These are phyloP conservation scores for Thelephora ganbajun DNA, from an alignment of 768 basidiomycete genomes.

Conservation along the genomic window DNA sequence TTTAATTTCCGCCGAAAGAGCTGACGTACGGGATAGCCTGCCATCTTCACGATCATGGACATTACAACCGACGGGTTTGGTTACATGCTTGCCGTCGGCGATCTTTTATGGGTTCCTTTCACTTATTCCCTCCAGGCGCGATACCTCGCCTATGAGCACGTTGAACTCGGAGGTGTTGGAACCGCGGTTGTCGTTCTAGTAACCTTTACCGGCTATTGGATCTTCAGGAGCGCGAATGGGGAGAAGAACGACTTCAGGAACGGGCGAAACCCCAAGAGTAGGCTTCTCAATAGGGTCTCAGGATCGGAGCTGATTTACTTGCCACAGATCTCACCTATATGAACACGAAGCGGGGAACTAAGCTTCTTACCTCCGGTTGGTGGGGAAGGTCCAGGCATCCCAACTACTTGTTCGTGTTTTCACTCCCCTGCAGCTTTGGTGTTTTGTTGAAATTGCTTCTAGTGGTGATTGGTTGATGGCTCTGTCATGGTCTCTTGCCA, in stretches of 20 bases:
- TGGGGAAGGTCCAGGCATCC: slow-evolving; percentile 94
- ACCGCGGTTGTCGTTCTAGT: slow-evolving; percentile 46
- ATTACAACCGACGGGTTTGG: slow-evolving; percentile 97
- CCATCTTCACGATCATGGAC: slow-evolving; percentile 92
- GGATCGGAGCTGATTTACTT: neutral
- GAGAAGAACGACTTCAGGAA: slow-evolving; percentile 96
- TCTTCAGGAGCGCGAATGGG: slow-evolving; percentile 78
- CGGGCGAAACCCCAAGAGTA: slow-evolving; percentile 89
- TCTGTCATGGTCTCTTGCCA: slow-evolving; percentile 86
- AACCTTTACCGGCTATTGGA: slow-evolving; percentile 71
- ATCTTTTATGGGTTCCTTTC: slow-evolving; percentile 90
- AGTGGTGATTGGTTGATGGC: slow-evolving; percentile 86
- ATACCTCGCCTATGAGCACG: slow-evolving; percentile 82
- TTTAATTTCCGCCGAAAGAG: neutral
- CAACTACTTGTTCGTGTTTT: slow-evolving; percentile 56
- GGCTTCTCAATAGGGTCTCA: neutral
- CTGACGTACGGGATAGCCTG: slow-evolving; percentile 36
- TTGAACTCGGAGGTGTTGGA: slow-evolving; percentile 54
- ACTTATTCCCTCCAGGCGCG: slow-evolving; percentile 88
- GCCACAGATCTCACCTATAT: slow-evolving; percentile 60
- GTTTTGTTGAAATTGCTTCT: slow-evolving; percentile 2
- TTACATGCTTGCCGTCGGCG: slow-evolving; percentile 93
- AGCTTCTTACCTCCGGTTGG: slow-evolving; percentile 91
- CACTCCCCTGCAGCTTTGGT: neutral
- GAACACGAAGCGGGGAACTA: slow-evolving; percentile 74